phyloP scores from a whole-genome alignment of 2,329 filamentous ascomycete genomes.

The Ophiostoma himal-ulmi region DNA sequence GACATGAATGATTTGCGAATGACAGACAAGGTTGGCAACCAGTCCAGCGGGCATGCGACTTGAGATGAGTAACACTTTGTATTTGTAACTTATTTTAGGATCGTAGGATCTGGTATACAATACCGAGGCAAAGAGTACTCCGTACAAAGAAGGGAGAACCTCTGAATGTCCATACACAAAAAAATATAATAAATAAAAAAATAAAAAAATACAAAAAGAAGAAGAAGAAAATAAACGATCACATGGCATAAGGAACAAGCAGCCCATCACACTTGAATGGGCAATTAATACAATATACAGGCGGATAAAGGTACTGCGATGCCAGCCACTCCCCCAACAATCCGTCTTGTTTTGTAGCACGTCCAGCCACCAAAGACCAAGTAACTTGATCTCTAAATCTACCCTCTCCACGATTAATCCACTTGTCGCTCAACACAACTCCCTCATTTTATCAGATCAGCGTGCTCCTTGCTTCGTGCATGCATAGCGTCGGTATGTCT shows the following conservation, averaged over 20 bases:
- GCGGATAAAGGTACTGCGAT: too few relatives aligned
- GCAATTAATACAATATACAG: too few relatives aligned
- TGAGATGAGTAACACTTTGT: background rate
- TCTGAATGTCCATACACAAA: background rate
- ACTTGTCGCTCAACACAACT: slow-evolving; percentile 1
- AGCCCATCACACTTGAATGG: background rate
- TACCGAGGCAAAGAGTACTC: background rate
- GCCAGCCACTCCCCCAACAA: too few relatives aligned
- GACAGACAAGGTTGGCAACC: background rate
- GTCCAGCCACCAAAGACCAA: background rate
- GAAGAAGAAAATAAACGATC: too few relatives aligned
- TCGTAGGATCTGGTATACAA: too few relatives aligned
- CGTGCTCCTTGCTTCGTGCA: background rate
- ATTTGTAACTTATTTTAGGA: background rate
- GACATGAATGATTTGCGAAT: background rate
- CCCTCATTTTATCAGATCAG: background rate
- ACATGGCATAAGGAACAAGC: background rate
- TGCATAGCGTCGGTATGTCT: background rate
- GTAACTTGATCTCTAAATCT: background rate
- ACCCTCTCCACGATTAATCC: background rate
- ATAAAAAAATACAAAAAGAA: too few relatives aligned
- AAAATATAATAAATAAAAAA: too few relatives aligned
- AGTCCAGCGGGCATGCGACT: background rate
- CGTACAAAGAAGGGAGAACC: background rate
- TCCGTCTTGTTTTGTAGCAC: background rate